A percentile compares a stretch with the other conserved stretches of the same genome.
phyloP scores from a whole-genome alignment of 2,329 filamentous ascomycete species.

The Cordyceps cicadae region DNA sequence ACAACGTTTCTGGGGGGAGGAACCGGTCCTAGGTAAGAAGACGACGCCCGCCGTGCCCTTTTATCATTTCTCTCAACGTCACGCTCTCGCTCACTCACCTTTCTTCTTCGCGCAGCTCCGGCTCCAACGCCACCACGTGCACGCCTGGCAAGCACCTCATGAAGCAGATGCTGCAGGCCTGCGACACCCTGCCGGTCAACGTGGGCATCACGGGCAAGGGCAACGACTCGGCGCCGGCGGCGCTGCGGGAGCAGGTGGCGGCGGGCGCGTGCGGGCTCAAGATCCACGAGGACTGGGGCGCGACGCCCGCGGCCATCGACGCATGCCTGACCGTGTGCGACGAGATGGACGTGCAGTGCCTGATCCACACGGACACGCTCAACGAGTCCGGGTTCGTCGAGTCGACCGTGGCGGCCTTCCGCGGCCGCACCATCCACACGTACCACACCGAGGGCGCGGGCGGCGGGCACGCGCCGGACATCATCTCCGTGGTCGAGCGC shows the following conservation, averaged over 20 bases:
- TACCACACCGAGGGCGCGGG: slow-evolving; percentile 96
- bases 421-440: slow-evolving; percentile 81
- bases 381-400: slow-evolving; percentile 98
- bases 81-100: not conserved
- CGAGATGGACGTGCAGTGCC: slow-evolving; percentile 82
- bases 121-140: slow-evolving; percentile 70
- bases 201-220: slow-evolving; percentile 89
- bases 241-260: slow-evolving; percentile 68
- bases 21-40: slow-evolving; percentile 74
- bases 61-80: too few species aligned
- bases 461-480: slow-evolving; percentile 90
- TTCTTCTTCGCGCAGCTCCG: not conserved
- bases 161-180: slow-evolving; percentile 81
- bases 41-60: not conserved
- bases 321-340: slow-evolving; percentile 79
- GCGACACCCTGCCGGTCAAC: slow-evolving; percentile 75
- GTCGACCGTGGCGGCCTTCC: slow-evolving; percentile 78
- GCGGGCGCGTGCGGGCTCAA: slow-evolving; percentile 89
- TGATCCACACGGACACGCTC: slow-evolving; percentile 92
- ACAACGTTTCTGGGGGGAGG: slow-evolving; percentile 81
- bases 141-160: slow-evolving; percentile 80
- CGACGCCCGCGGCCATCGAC: slow-evolving; percentile 85
- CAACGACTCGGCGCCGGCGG: slow-evolving; percentile 65
- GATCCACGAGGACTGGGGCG: slow-evolving; percentile 93
- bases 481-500: slow-evolving; percentile 87